Evolutionary conservation across 2,329 filamentous ascomycete species (phyloP).

Genomic region (Colletotrichum eremochloae): DNA sequence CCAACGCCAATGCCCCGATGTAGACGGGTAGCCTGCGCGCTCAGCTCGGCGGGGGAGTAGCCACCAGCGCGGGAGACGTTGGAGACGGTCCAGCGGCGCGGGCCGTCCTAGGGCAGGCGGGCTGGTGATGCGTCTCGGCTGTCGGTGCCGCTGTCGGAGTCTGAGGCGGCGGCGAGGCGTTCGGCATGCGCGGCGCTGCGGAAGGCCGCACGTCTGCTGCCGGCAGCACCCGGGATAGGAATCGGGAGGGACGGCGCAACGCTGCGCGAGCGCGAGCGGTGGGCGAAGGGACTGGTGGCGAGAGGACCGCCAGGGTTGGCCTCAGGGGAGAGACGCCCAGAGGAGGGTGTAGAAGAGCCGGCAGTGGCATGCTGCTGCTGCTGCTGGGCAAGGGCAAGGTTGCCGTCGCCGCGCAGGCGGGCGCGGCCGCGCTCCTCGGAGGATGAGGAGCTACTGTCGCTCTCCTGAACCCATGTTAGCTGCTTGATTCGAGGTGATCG

Average conservation of each 20-base stretch:
- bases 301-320: not conserved
- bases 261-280: conserved; percentile 12
- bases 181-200: conserved; percentile 16
- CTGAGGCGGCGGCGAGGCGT: not conserved
- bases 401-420: not conserved
- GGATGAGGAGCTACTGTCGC: not conserved
- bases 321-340: not conserved
- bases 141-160: not conserved
- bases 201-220: conserved; percentile 4
- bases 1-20: conserved; percentile 22
- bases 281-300: too few relatives aligned
- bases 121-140: not conserved
- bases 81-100: conserved; percentile 36
- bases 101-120: conserved; percentile 29
- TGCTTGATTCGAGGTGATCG: too few relatives aligned
- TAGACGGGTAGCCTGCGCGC: conserved; percentile 17
- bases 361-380: not conserved
- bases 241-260: conserved; percentile 9
- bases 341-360: not conserved
- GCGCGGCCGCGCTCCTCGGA: conserved; percentile 13
- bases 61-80: conserved; percentile 30
- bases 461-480: conserved; percentile 15
- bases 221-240: conserved; percentile 22
- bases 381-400: not conserved
- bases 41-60: conserved; percentile 26